Percentiles rank a stretch among this genome's conserved stretches.
phyloP scores from a whole-genome alignment of 768 basidiomycete species.

The Suillus alpinus region DNA sequence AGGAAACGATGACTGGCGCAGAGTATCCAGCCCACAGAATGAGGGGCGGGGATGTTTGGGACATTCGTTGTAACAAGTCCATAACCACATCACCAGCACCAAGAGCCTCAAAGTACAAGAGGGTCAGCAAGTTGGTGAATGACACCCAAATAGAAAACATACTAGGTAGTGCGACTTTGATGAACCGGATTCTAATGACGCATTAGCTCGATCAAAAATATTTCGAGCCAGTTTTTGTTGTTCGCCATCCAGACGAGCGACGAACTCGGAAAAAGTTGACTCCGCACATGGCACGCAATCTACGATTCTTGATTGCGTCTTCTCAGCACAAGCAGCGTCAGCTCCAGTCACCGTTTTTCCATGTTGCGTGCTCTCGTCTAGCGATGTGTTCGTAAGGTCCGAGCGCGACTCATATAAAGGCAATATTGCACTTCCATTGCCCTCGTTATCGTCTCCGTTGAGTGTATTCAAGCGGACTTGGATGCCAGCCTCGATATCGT shows the following conservation, averaged over 20 bases:
- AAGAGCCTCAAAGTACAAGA: conserved; percentile 10
- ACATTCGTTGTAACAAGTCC: conserved; percentile 40
- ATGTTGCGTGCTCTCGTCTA: conserved; percentile 30
- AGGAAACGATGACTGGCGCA: conserved; percentile 53
- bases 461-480: conserved; percentile 31
- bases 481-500: conserved; percentile 75
- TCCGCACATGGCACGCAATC: conserved; percentile 33
- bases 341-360: conserved; percentile 41
- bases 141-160: conserved; percentile 12
- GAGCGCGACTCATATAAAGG: neutral
- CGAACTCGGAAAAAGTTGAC: conserved; percentile 17
- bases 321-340: conserved; percentile 47
- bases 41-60: conserved; percentile 48
- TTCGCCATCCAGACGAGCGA: conserved; percentile 16
- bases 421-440: neutral
- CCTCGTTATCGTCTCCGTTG: conserved; percentile 1
- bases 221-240: conserved; percentile 18
- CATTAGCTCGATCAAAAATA: conserved; percentile 16
- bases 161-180: conserved; percentile 30
- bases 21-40: conserved; percentile 69
- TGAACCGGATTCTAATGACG: conserved; percentile 24
- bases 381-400: neutral
- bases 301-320: conserved; percentile 23
- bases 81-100: conserved; percentile 24
- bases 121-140: conserved; percentile 7